Conservation (phyloP, 768 basidiomycete genomes). For the Phanerodontia chrysosporium region DNA sequence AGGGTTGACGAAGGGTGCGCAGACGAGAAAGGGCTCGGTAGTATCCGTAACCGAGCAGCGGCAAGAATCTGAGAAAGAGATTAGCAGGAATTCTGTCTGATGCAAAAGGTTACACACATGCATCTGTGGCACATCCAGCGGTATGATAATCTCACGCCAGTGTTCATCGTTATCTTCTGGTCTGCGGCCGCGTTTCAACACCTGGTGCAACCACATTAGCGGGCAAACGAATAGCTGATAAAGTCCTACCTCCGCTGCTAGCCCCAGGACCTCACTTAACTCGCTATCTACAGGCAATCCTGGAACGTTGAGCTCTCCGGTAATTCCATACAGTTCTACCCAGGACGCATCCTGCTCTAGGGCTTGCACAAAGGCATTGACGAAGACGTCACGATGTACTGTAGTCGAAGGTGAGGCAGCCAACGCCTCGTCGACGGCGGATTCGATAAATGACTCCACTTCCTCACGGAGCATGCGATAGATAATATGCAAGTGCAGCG, state of each 20-base stretch:
- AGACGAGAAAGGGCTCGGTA: constrained; percentile 40
- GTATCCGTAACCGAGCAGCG: constrained; percentile 47
- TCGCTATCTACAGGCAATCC: constrained; percentile 26
- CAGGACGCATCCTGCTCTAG: constrained; percentile 61
- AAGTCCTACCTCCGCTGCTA: constrained; percentile 30
- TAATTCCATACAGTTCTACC: constrained; percentile 66
- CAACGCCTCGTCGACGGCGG: constrained; percentile 41
- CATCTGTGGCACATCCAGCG: constrained; percentile 81
- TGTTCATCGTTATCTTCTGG: constrained; percentile 30
- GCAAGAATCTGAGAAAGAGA: constrained; percentile 53
- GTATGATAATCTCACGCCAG: constrained; percentile 79
- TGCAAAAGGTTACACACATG: constrained; percentile 46
- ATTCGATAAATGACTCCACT: constrained; percentile 58
- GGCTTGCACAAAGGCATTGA: constrained; percentile 49
- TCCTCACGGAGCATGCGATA: constrained; percentile 85
- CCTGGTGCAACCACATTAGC: constrained; percentile 11
- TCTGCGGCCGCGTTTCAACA: constrained; percentile 38
- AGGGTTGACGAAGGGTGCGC: constrained; percentile 18
- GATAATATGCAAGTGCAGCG: constrained; percentile 57
- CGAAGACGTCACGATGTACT: constrained; percentile 39
- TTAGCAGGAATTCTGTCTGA: not conserved
- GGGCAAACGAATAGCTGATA: not conserved
- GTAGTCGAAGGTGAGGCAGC: constrained; percentile 29
- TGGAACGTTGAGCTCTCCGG: constrained; percentile 66
- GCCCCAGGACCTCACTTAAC: constrained; percentile 21